phyloP scores from a whole-genome alignment of 2,329 filamentous ascomycete genomes.

The Thelonectria olida region DNA sequence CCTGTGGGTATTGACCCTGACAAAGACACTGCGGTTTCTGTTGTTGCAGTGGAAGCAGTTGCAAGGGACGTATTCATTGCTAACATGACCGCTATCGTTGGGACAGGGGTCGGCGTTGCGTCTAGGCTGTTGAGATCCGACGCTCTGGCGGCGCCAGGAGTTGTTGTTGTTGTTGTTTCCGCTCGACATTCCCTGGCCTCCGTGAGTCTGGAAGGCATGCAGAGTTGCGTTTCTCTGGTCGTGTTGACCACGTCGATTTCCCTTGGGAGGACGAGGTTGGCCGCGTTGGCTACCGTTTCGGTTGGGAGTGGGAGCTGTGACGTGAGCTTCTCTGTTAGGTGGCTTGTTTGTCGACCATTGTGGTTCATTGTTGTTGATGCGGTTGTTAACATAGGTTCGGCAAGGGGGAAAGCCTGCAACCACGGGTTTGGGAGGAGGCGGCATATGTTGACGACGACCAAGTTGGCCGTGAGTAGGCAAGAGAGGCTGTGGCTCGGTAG shows the following conservation, averaged over 20 bases:
- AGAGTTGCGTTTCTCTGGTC: constrained; percentile 33
- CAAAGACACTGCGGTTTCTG: constrained; percentile 44
- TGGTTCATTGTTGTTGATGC: no score
- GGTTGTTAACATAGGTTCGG: no score
- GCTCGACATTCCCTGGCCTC: constrained; percentile 11
- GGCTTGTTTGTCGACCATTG: constrained; percentile 23
- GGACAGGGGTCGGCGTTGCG: constrained; percentile 23
- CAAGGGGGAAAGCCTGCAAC: no score
- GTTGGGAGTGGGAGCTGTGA: neutral
- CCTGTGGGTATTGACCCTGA: constrained; percentile 27
- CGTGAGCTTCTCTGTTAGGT: constrained; percentile 18
- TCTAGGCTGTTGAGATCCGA: constrained; percentile 9
- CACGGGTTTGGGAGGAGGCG: neutral
- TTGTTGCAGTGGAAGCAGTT: constrained; percentile 40
- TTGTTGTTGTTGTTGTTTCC: constrained; percentile 31
- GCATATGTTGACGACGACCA: neutral
- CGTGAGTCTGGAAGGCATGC: constrained; percentile 20
- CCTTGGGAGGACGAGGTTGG: constrained; percentile 15
- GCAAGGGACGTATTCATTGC: constrained; percentile 42
- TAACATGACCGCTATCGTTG: constrained; percentile 27
- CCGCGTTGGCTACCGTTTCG: constrained; percentile 27
- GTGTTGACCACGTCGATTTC: constrained; percentile 29
- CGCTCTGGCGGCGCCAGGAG: constrained; percentile 28
- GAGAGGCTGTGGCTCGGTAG: no score
- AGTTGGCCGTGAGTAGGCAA: no score